Percentiles rank a stretch among this genome's conserved stretches.
Evolutionary conservation across 805 yeast species (phyloP).

Genomic region (Saccharomycopsis babjevae): DNA sequence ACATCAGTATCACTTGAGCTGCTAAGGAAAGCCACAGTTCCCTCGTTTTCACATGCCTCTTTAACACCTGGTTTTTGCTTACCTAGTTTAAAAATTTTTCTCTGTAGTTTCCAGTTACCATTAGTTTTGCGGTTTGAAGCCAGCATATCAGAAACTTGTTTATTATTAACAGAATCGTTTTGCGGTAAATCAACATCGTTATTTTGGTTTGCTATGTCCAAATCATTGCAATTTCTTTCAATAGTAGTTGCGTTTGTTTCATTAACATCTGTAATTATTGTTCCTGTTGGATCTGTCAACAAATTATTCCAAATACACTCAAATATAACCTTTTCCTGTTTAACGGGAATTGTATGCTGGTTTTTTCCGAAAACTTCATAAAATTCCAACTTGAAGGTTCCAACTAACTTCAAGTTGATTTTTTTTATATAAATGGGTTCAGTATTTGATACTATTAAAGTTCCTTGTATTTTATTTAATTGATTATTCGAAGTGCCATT

Average conservation of each 20-base stretch:
- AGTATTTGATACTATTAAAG: conserved; percentile 51
- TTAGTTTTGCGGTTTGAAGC: background rate
- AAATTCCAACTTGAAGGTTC: conserved; percentile 54
- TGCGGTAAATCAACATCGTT: background rate
- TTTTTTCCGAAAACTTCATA: conserved; percentile 25
- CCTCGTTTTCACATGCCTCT: background rate
- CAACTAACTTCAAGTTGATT: conserved; percentile 50
- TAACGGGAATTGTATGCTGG: conserved; percentile 28
- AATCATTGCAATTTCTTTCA: background rate
- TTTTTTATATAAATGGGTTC: conserved; percentile 47
- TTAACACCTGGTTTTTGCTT: background rate
- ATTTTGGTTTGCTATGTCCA: background rate
- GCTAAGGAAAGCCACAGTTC: background rate
- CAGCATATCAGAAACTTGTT: background rate
- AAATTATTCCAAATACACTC: conserved; percentile 69
- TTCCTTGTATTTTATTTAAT: conserved; percentile 65
- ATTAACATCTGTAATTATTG: conserved; percentile 13
- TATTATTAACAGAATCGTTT: background rate
- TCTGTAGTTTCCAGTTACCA: background rate
- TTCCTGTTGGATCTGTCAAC: conserved; percentile 26
- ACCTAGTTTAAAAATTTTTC: background rate
- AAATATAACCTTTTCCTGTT: conserved; percentile 48
- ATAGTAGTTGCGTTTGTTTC: background rate
- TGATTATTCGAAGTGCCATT: conserved; percentile 72
- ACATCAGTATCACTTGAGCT: background rate